Percentiles rank a stretch among this genome's conserved stretches.
These are phyloP conservation scores for Alternaria panax DNA, from an alignment of 2,329 filamentous ascomycete species.

Conservation along the genomic window DNA sequence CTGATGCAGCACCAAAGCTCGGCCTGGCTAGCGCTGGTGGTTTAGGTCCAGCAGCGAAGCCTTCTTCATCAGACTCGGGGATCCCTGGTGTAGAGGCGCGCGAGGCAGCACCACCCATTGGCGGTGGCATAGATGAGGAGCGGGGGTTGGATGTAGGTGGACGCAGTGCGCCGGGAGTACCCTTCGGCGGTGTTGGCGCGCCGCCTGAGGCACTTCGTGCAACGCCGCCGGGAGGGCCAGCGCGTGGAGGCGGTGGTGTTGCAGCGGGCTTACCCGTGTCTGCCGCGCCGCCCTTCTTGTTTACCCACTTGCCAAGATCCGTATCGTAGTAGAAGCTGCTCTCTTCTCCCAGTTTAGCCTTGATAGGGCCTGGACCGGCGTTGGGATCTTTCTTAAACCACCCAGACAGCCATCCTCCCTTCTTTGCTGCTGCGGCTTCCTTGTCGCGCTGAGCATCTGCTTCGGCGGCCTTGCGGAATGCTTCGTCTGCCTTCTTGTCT, in stretches of 20 bases:
- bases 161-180: conserved; percentile 25
- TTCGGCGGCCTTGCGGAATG: conserved; percentile 83
- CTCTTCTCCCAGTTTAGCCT: conserved; percentile 92
- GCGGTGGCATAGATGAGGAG: conserved; percentile 50
- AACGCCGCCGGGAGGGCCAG: conserved; percentile 53
- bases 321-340: conserved; percentile 94
- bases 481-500: conserved; percentile 82
- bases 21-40: conserved; percentile 37
- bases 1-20: conserved; percentile 32
- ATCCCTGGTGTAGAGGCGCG: conserved; percentile 45
- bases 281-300: conserved; percentile 80
- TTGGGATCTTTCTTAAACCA: conserved; percentile 84
- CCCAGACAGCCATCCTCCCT: conserved; percentile 79
- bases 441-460: conserved; percentile 68
- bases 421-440: conserved; percentile 55
- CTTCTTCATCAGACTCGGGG: conserved; percentile 39
- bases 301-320: conserved; percentile 97
- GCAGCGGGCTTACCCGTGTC: conserved; percentile 65
- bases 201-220: conserved; percentile 57
- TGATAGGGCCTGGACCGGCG: conserved; percentile 71
- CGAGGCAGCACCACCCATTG: conserved; percentile 36
- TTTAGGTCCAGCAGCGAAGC: conserved; percentile 21
- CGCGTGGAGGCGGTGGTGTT: conserved; percentile 81
- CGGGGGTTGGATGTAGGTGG: conserved; percentile 32
- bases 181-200: conserved; percentile 30